Evolutionary conservation across 225 moss, liverwort and hornwort genomes (phyloP), one percentile per base, ranked within the genome.

Genomic region (Neckera pumila): DNA sequence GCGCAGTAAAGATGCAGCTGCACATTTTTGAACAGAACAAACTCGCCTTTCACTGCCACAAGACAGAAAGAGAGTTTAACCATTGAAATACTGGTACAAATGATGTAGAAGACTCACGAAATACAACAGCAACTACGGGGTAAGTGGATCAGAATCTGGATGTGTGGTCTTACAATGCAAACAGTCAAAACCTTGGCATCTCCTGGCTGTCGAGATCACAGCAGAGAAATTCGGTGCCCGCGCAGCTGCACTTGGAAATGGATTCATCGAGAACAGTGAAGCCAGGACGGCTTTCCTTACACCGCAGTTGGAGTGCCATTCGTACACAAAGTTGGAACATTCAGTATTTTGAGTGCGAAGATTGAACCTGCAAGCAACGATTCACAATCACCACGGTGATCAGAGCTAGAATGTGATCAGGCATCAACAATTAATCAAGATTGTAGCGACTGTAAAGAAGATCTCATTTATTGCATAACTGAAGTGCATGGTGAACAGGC

Each of bases 341-440:
- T 94, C 85, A 94, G 76, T 93, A 93, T 76, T 89, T 90, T 79
- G 90, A 26, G 54, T 89, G 87, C 36, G 93, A 92, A 76, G 94
- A 83, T 85, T 95, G 94, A 54, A 95, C 94, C 95, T 95, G 90
- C 92, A 92, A 84, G 77, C 77, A 86, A 88, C 51, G 58, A 86
- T 88, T 81, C 80, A 88, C 76, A 81, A 77, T 76, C 47, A 79
- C 43, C 59, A 43, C 34, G 65, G 71, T 43, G 51, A 62, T 80
- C 62, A 86, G 73, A 92, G 63, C 36, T 80, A 76, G 47, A 82
- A 78, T 85, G 59, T 49, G 70, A 76, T 60, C 81, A 79, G 72
- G 73, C 36, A 89, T 79, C 65, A 61, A 87, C 36, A 70, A 64
- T 60, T 42, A 61, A 42, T 61, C 63, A 89, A 73, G 25, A 82